Conservation (phyloP, 345 rosid species). For the Alliaria petiolata region DNA sequence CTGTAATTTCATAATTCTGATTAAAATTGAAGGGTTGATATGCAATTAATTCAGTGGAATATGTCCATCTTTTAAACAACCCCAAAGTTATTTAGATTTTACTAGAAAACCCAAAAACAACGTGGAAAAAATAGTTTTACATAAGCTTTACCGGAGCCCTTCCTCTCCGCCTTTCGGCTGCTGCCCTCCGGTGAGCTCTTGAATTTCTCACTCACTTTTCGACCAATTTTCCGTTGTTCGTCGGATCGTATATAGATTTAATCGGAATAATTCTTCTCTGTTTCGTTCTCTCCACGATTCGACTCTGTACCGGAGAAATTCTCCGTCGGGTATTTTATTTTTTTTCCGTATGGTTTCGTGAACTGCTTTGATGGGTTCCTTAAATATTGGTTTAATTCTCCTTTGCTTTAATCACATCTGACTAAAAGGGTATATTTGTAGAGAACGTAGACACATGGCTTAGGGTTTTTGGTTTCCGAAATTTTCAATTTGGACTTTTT, state of each 20-base stretch:
- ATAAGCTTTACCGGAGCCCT: neutral
- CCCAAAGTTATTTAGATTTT: neutral
- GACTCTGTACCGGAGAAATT: neutral
- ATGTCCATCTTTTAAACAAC: neutral
- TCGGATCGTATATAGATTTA: neutral
- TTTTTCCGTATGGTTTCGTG: neutral
- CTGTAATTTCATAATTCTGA: neutral
- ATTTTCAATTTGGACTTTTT: neutral
- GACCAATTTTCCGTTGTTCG: neutral
- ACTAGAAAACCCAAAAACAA: neutral
- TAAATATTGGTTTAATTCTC: neutral
- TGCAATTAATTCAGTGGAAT: conserved; percentile 16
- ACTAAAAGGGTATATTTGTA: neutral
- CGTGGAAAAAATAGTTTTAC: neutral
- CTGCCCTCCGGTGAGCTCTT: conserved; percentile 4
- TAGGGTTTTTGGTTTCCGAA: conserved; percentile 11
- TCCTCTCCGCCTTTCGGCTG: neutral
- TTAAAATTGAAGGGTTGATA: conserved; percentile 1
- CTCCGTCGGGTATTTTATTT: neutral
- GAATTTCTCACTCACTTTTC: neutral
- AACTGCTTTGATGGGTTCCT: neutral
- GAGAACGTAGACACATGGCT: neutral
- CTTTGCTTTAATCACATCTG: neutral
- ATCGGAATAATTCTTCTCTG: neutral
- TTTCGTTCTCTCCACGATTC: neutral